Conservation (phyloP, 2,329 filamentous ascomycete species). For the Aspergillus arachidicola region DNA sequence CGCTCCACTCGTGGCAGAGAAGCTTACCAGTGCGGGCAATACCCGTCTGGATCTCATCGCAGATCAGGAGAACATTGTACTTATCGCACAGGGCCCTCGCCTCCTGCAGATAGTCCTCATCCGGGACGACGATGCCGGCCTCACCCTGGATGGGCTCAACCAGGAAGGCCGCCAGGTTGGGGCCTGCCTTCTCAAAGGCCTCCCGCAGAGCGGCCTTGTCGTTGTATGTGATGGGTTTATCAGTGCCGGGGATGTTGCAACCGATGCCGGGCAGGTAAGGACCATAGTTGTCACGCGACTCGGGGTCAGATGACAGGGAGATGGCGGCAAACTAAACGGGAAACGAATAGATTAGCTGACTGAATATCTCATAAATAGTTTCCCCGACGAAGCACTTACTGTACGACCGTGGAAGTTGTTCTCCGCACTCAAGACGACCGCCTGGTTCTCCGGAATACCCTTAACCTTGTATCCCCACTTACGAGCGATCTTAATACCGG, state of each 20-base stretch:
- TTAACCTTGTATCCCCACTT: slow-evolving; percentile 99
- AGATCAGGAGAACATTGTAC: slow-evolving; percentile 94
- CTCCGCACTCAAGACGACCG: slow-evolving; percentile 77
- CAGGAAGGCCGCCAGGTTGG: slow-evolving; percentile 87
- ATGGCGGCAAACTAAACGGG: slow-evolving; percentile 78
- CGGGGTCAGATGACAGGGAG: slow-evolving; percentile 91
- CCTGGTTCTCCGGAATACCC: slow-evolving; percentile 80
- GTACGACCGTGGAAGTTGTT: slow-evolving; percentile 98
- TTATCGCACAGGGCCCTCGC: slow-evolving; percentile 87
- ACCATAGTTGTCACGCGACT: slow-evolving; percentile 95
- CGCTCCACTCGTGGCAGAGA: slow-evolving; percentile 91
- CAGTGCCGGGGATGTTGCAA: slow-evolving; percentile 72
- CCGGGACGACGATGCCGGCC: slow-evolving; percentile 92
- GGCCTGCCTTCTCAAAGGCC: slow-evolving; percentile 76
- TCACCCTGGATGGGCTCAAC: slow-evolving; percentile 98
- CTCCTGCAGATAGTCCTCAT: slow-evolving; percentile 80
- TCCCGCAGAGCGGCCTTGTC: slow-evolving; percentile 78
- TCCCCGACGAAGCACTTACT: slow-evolving; percentile 54
- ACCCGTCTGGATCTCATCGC: slow-evolving; percentile 97
- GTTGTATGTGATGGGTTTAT: slow-evolving; percentile 81
- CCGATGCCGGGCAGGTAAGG: slow-evolving; percentile 91
- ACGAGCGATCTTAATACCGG: slow-evolving; percentile 89
- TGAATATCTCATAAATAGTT: neutral
- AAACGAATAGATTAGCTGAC: neutral
- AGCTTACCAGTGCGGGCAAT: slow-evolving; percentile 94